phyloP scores from a whole-genome alignment of 2,329 filamentous ascomycete genomes.

The Neofusicoccum kwambonambiense region DNA sequence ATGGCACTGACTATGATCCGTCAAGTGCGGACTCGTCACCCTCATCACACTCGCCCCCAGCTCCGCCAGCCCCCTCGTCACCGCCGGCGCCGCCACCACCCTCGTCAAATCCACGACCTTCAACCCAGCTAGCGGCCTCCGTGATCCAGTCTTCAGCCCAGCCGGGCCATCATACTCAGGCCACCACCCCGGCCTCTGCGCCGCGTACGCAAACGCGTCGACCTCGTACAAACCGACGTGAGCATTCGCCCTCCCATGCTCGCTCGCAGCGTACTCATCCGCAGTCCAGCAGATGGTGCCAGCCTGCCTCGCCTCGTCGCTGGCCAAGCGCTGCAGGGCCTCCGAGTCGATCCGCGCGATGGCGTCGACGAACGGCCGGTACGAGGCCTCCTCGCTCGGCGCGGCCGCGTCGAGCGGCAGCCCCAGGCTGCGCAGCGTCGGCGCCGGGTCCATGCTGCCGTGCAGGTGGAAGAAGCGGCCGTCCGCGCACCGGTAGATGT shows the following conservation, averaged over 20 bases:
- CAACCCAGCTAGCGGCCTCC: constrained; percentile 9
- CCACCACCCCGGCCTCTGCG: background rate
- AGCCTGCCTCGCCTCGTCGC: background rate
- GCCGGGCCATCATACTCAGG: background rate
- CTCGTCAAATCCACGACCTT: constrained; percentile 16
- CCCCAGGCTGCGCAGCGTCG: constrained; percentile 21
- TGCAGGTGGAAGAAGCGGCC: constrained; percentile 49
- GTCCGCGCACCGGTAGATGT: constrained; percentile 50
- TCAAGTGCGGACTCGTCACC: constrained; percentile 40
- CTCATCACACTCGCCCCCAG: constrained; percentile 50
- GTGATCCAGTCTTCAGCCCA: background rate
- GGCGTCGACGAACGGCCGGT: background rate
- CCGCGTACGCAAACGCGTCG: constrained; percentile 24
- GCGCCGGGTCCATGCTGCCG: constrained; percentile 43
- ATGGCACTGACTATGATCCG: constrained; percentile 43
- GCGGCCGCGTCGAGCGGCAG: background rate
- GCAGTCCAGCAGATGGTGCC: background rate
- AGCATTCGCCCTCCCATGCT: background rate
- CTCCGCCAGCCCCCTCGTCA: constrained; percentile 39
- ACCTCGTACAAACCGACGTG: constrained; percentile 28
- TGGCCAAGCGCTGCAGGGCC: background rate
- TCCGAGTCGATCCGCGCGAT: background rate
- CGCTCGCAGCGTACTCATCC: background rate
- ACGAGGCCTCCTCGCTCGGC: background rate
- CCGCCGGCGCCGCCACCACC: background rate